Evolutionary conservation across 768 basidiomycete species (phyloP).

Genomic region (Wakefieldia striispora): DNA sequence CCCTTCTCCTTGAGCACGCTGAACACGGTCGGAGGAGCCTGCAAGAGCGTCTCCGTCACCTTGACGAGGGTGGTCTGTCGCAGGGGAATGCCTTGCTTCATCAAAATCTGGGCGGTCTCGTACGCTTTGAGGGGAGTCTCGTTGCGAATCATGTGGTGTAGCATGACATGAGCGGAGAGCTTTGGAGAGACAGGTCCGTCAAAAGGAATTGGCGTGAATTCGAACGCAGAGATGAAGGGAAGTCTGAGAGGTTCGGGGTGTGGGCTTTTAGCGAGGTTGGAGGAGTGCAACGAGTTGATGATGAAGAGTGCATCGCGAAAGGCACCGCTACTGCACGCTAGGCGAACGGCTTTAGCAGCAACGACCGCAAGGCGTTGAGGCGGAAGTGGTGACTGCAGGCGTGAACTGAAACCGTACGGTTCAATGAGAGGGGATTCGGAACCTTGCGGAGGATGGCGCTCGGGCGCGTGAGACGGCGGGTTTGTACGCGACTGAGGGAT

Average conservation of each 20-base stretch:
- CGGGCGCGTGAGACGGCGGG: neutral
- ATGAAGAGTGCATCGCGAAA: conserved; percentile 53
- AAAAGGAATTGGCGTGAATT: conserved; percentile 47
- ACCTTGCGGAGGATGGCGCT: neutral
- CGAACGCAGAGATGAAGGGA: conserved; percentile 26
- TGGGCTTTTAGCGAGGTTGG: conserved; percentile 18
- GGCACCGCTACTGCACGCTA: conserved; percentile 41
- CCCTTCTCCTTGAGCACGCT: conserved; percentile 18
- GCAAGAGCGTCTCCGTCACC: conserved; percentile 25
- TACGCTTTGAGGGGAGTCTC: conserved; percentile 49
- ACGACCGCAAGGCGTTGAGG: conserved; percentile 23
- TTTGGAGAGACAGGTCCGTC: conserved; percentile 52
- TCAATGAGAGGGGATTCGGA: neutral
- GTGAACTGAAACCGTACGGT: no score
- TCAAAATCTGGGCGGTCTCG: conserved; percentile 48
- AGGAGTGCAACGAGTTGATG: conserved; percentile 55
- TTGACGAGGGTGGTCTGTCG: conserved; percentile 49
- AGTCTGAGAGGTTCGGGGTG: conserved; percentile 11
- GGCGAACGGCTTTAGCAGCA: conserved; percentile 52
- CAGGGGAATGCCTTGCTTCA: conserved; percentile 50
- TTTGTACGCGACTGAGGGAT: no score
- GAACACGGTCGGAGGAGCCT: conserved; percentile 24
- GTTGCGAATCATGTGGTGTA: conserved; percentile 61
- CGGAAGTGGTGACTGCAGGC: neutral
- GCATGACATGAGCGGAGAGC: conserved; percentile 58